Base-by-base conservation (phyloP, 805 yeast species). In the Wickerhamomyces mucosus region DNA sequence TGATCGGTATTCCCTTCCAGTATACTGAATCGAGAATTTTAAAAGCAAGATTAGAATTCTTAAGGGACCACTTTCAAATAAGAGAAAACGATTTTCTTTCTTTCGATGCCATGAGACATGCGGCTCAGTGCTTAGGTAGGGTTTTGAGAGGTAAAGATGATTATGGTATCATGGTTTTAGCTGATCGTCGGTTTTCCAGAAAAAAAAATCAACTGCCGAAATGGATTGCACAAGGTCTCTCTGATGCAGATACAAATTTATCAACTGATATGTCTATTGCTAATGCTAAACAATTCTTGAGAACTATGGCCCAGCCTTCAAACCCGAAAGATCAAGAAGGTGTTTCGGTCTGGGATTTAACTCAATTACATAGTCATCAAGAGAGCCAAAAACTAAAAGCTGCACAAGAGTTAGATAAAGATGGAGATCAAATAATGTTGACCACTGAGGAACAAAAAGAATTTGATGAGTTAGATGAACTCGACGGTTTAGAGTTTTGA, bases 1-100 rank as follows among this genome's bases (percentile, higher is more conserved):
- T 92, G 96, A 89, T 92, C 57, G 99, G 99, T 42, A 94, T 92
- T 42, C 99, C 99, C 0, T 92, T 92, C 68, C 99, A 92, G 66
- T 92, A 92, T 56, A 92, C 99, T 0, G 98, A 92, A 53, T 88
- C 96, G 4, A 75, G 97, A 50, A 92, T 92, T 41, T 64, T 92
- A 47, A 92, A 92, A 46, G 98, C 99, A 1, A 70, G 99, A 31
- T 63, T 92, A 27, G 98, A 92, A 57, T 92, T 92, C 48, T 58
- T 92, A 53, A 67, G 97, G 42, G 97, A 92, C 51, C 88, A 86
- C 48, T 89, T 74, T 53, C 94, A 86, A 47, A 89, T 92, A 34
- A 70, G 85, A 41, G 98, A 92, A 49, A 86, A 84, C 51, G 98
- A 92, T 49, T 92, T 92, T 52, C 55, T 92, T 23, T 88, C 97